Conservation (phyloP, 352 stramenopile species). For the Globisporangium nodosum region DNA sequence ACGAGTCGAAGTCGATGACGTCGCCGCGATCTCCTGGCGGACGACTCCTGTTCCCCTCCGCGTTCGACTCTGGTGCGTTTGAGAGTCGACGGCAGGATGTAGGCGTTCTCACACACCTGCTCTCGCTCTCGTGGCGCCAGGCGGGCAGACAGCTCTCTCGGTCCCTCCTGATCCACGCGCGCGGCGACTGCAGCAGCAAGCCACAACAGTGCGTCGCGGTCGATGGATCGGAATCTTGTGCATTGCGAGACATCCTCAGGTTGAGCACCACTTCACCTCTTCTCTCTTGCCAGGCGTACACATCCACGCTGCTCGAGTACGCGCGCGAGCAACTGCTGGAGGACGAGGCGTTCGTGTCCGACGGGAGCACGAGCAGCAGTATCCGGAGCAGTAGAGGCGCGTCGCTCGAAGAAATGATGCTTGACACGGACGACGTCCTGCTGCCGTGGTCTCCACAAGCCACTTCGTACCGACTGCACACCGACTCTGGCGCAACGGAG, state of each 20-base stretch:
- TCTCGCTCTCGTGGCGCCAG: constrained; percentile 4
- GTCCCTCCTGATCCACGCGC: constrained; percentile 23
- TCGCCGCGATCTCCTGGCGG: constrained; percentile 14
- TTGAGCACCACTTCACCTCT: neutral
- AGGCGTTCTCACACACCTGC: neutral
- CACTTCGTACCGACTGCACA: no score
- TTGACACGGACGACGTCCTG: no score
- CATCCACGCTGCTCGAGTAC: constrained; percentile 25
- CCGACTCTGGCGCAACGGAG: no score
- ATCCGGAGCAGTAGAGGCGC: neutral
- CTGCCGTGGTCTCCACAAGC: no score
- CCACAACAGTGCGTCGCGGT: constrained; percentile 6
- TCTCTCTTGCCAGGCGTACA: constrained; percentile 18
- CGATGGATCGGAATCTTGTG: no score
- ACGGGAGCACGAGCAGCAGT: constrained; percentile 1
- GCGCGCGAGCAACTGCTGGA: constrained; percentile 26
- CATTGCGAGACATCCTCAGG: no score
- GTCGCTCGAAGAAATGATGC: constrained; percentile 3
- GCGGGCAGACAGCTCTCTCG: constrained; percentile 20
- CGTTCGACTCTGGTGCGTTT: constrained; percentile 22
- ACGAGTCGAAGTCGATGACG: constrained; percentile 6
- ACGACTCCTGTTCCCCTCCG: constrained; percentile 17
- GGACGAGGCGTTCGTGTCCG: constrained; percentile 7
- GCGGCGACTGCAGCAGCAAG: constrained; percentile 17
- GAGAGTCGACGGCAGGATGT: no score